Conservation (phyloP, 306 rosid species). For the Rosa rugosa region DNA sequence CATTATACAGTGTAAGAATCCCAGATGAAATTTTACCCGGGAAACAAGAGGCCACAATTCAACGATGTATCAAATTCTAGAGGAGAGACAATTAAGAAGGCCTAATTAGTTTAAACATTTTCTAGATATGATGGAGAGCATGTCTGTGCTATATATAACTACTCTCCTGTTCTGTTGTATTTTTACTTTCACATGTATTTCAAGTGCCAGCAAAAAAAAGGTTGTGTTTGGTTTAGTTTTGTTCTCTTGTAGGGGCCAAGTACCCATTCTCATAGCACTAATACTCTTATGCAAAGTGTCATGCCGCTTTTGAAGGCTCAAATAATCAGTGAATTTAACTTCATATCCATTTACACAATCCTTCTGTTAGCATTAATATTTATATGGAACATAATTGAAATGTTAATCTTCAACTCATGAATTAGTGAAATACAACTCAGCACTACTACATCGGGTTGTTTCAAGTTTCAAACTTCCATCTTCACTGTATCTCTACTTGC, state of each 20-base stretch:
- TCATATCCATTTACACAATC: neutral
- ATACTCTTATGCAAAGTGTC: constrained; percentile 13
- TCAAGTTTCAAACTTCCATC: neutral
- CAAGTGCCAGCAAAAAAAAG: constrained; percentile 32
- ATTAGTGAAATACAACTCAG: neutral
- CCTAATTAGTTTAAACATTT: constrained; percentile 30
- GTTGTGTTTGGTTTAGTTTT: constrained; percentile 40
- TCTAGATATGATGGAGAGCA: constrained; percentile 32
- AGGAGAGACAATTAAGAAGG: constrained; percentile 20
- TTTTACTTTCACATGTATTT: constrained; percentile 32
- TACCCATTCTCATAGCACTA: constrained; percentile 17
- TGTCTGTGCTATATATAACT: constrained; percentile 35
- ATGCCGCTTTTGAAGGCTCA: constrained; percentile 12
- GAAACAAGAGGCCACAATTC: constrained; percentile 27
- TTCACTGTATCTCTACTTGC: neutral
- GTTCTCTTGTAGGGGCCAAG: constrained; percentile 29
- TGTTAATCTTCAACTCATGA: neutral
- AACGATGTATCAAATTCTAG: constrained; percentile 24
- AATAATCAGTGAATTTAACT: neutral
- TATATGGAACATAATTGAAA: neutral
- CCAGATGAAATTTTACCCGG: constrained; percentile 10
- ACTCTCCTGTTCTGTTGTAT: constrained; percentile 36
- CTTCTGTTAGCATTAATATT: neutral
- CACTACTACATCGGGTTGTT: neutral
- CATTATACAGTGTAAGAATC: constrained; percentile 82